These are phyloP conservation scores for Dendrocalamus latiflorus DNA, from an alignment of 202 grass and related monocot species.

Conservation along the genomic window DNA sequence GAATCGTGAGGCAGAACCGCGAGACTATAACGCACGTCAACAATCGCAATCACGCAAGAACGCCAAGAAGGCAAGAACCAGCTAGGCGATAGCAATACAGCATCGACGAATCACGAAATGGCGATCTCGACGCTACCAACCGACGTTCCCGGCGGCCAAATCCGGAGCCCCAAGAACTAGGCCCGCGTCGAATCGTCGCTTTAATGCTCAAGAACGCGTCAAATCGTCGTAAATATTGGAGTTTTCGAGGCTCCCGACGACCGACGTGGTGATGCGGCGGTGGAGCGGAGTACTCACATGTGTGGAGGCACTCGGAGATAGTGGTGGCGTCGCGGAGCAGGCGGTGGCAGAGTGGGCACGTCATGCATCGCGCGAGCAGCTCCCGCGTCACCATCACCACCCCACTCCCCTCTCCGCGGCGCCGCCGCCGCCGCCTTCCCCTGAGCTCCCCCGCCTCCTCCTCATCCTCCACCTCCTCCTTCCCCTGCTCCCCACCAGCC, in stretches of 20 bases:
- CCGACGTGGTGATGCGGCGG: neutral
- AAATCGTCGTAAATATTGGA: neutral
- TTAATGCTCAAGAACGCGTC: neutral
- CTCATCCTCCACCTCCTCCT: neutral
- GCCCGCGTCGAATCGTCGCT: constrained; percentile 2
- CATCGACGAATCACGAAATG: constrained; percentile 21
- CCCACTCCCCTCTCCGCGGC: neutral
- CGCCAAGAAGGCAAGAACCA: constrained; percentile 8
- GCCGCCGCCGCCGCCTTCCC: neutral
- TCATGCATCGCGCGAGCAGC: constrained; percentile 50
- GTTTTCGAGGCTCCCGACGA: neutral
- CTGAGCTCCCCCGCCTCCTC: neutral
- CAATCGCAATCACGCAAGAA: constrained; percentile 27
- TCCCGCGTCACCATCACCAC: constrained; percentile 62
- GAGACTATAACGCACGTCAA: constrained; percentile 5
- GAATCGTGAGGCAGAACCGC: constrained; percentile 7
- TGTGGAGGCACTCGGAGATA: constrained; percentile 80
- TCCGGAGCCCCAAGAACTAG: constrained; percentile 6
- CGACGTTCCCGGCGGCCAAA: constrained; percentile 32
- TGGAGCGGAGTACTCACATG: constrained; percentile 51
- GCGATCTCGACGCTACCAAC: neutral
- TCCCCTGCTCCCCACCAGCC: neutral
- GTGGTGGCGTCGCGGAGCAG: constrained; percentile 72
- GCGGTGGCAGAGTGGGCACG: constrained; percentile 60
- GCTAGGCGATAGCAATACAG: neutral